Evolutionary conservation across 2,329 filamentous ascomycete genomes (phyloP), one percentile per base, ranked within the genome.

Genomic region (Xylariaceae sp.): DNA sequence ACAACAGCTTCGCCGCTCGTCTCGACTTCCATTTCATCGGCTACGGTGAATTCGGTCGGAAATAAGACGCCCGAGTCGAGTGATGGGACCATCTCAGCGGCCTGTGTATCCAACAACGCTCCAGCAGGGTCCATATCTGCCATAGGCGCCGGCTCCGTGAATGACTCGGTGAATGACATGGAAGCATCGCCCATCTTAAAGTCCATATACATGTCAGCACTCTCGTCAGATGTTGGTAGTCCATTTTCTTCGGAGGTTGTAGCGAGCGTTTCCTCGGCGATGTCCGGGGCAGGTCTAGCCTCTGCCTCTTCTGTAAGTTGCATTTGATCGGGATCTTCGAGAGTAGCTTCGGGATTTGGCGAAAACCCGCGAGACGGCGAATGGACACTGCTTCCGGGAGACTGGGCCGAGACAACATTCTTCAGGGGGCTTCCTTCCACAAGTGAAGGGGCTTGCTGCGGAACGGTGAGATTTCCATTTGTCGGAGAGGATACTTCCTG

Each of bases 391-490:
- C 23, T 48, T 23, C 37, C 35, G n/a, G 61, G 61, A 17, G 63
- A 65, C 15, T 61, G 63, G 4, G 59, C 63, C 9, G 55, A 63
- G n/a, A 61, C 13, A 17, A 65, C 63, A 30, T 63, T 56, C 47
- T 65, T 65, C 4, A 65, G 61, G 23, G 63, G 63, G 52, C 63
- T 65, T 49, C 63, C 63, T 53, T 63, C 61, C 47, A 62, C 15
- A 56, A 63, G 61, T 13, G 54, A 58, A 10, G 47, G 50, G 15
- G 55, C 58, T 13, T n/a, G 55, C 17, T 57, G 42, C 23, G 63
- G 63, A 53, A 39, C 39, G 1, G 61, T 48, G 17, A 65, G 58
- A 7, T 51, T 53, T 1, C 15, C 15, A 9, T 37, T 55, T 53
- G 57, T 44, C 4, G 15, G 30, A 4, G 52, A n/a, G 3, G 45